phyloP scores from a whole-genome alignment of 164 flowering plant species.

The Magnolia officinalis region DNA sequence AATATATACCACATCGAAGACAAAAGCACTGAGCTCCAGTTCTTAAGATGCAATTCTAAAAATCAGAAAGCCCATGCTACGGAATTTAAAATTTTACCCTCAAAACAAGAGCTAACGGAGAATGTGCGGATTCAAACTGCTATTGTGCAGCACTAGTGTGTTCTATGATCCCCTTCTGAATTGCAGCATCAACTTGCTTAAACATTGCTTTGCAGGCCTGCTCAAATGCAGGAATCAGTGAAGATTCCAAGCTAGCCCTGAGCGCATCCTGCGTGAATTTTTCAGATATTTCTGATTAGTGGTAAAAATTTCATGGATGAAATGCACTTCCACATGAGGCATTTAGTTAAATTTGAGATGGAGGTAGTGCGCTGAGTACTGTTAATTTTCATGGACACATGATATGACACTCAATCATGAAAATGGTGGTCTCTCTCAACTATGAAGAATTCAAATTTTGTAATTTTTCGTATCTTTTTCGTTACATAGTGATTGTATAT shows the following conservation, averaged over 20 bases:
- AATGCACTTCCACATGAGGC: too few relatives aligned
- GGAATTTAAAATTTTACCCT: slow-evolving; percentile 47
- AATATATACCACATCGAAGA: too few relatives aligned
- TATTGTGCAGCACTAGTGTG: slow-evolving; percentile 66
- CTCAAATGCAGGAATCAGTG: slow-evolving; percentile 87
- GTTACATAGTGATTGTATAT: too few relatives aligned
- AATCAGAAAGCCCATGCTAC: not conserved
- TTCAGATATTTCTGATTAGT: not conserved
- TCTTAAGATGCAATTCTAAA: not conserved
- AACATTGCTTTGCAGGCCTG: slow-evolving; percentile 87
- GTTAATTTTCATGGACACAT: too few relatives aligned
- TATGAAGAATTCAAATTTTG: too few relatives aligned
- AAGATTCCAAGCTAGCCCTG: slow-evolving; percentile 66
- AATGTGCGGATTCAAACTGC: slow-evolving; percentile 69
- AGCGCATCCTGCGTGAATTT: slow-evolving; percentile 57
- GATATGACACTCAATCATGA: too few relatives aligned
- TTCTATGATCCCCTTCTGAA: slow-evolving; percentile 81
- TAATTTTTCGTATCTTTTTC: too few relatives aligned
- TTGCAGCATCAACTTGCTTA: slow-evolving; percentile 86
- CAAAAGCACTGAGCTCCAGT: not conserved
- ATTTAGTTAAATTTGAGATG: too few relatives aligned
- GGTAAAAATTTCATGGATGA: too few relatives aligned
- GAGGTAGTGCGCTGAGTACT: too few relatives aligned
- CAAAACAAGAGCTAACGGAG: slow-evolving; percentile 63
- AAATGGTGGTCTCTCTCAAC: too few relatives aligned